Percentiles rank a stretch among this genome's conserved stretches.
phyloP scores from a whole-genome alignment of 2,329 filamentous ascomycete genomes.

The Trichoderma polysporum region DNA sequence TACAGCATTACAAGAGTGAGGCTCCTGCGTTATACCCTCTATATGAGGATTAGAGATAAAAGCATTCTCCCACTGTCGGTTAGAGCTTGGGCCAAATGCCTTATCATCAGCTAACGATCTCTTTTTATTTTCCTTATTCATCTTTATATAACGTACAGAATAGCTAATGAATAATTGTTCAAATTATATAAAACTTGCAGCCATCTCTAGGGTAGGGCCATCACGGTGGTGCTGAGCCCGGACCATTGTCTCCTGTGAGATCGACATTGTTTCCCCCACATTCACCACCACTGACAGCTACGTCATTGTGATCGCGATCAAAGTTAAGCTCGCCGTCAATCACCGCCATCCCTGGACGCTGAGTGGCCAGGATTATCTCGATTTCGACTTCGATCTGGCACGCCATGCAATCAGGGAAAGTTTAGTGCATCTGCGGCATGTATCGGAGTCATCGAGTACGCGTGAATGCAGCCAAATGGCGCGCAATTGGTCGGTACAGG shows the following conservation, averaged over 20 bases:
- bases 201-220: not conserved
- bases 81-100: too few relatives aligned
- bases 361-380: slow-evolving; percentile 7
- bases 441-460: not conserved
- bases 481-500: slow-evolving; percentile 7
- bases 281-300: slow-evolving; percentile 12
- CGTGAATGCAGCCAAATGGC: not conserved
- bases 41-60: too few relatives aligned
- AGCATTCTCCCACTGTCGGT: too few relatives aligned
- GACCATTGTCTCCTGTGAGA: slow-evolving; percentile 13
- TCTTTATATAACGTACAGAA: too few relatives aligned
- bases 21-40: too few relatives aligned
- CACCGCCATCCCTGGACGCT: not conserved
- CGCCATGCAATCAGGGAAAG: not conserved
- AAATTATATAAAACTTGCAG: too few relatives aligned
- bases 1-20: too few relatives aligned
- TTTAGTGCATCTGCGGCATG: not conserved
- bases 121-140: too few relatives aligned
- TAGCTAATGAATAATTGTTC: too few relatives aligned
- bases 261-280: not conserved
- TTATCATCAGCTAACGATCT: too few relatives aligned
- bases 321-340: slow-evolving; percentile 21
- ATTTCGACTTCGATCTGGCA: slow-evolving; percentile 4
- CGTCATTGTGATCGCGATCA: slow-evolving; percentile 26
- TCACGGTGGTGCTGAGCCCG: slow-evolving; percentile 1